These are phyloP conservation scores for Chrysoporthe austroafricana DNA, from an alignment of 2,329 filamentous ascomycete genomes.

Conservation along the genomic window DNA sequence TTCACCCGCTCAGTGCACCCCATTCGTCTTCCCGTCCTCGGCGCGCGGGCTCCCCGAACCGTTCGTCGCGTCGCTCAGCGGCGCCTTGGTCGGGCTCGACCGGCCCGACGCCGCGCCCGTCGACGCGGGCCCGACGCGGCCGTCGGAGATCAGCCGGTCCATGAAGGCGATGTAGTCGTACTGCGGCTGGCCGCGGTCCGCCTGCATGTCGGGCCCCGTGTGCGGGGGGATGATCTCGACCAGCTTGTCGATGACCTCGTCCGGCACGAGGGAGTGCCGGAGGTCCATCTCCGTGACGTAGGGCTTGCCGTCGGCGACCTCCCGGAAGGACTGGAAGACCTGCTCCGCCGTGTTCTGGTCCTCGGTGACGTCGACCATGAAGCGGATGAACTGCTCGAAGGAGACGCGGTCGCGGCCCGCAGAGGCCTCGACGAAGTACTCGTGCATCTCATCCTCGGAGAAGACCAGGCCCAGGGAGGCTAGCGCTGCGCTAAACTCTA, in stretches of 20 bases:
- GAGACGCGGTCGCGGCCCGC: conserved; percentile 79
- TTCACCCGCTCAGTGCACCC: conserved; percentile 32
- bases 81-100: conserved; percentile 28
- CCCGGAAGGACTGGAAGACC: conserved; percentile 95
- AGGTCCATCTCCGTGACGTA: conserved; percentile 99
- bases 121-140: conserved; percentile 27
- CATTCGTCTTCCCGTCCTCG: conserved; percentile 41
- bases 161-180: conserved; percentile 98
- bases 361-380: conserved; percentile 99
- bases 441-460: conserved; percentile 97
- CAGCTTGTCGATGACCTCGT: conserved; percentile 94
- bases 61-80: conserved; percentile 32
- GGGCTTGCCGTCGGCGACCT: conserved; percentile 97
- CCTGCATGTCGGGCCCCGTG: conserved; percentile 80
- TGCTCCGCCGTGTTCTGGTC: conserved; percentile 99
- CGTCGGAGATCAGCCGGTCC: conserved; percentile 74
- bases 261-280: conserved; percentile 90
- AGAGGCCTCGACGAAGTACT: conserved; percentile 88
- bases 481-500: conserved; percentile 94
- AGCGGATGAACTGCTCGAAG: conserved; percentile 98
- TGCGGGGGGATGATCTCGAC: conserved; percentile 85
- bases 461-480: conserved; percentile 96
- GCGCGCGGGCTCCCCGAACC: conserved; percentile 40
- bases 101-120: conserved; percentile 26
- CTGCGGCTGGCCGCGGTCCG: conserved; percentile 82